These are phyloP conservation scores for Fusarium veterinarium DNA, from an alignment of 2,329 filamentous ascomycete genomes.

Conservation along the genomic window DNA sequence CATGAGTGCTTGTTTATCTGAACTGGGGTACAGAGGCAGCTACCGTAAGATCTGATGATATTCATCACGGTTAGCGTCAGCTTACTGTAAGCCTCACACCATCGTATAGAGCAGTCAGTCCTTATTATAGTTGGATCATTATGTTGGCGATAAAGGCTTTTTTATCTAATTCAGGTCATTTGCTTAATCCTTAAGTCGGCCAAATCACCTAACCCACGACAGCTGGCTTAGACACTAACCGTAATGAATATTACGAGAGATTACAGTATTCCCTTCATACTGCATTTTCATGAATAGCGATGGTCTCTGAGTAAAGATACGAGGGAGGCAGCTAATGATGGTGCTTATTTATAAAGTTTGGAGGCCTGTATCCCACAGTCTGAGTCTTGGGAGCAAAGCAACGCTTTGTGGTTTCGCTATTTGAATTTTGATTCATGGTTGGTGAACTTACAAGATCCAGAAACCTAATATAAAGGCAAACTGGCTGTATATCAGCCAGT, in stretches of 20 bases:
- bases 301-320: too few species aligned
- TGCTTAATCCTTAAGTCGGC: background rate
- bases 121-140: background rate
- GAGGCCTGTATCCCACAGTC: background rate
- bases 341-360: background rate
- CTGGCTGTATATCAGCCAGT: background rate
- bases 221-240: background rate
- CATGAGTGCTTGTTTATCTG: background rate
- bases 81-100: background rate
- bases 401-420: background rate
- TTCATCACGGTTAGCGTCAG: background rate
- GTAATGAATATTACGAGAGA: background rate
- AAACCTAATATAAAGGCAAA: rapidly evolving
- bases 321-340: background rate
- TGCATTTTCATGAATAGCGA: background rate
- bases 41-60: background rate
- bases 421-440: background rate
- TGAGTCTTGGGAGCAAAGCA: background rate
- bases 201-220: background rate
- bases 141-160: background rate
- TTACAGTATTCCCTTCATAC: background rate
- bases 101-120: background rate
- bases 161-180: background rate
- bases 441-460: too few species aligned
- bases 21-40: background rate